Evolutionary conservation across 208 protist species (phyloP).

Genomic region (Trypanosoma avium): DNA sequence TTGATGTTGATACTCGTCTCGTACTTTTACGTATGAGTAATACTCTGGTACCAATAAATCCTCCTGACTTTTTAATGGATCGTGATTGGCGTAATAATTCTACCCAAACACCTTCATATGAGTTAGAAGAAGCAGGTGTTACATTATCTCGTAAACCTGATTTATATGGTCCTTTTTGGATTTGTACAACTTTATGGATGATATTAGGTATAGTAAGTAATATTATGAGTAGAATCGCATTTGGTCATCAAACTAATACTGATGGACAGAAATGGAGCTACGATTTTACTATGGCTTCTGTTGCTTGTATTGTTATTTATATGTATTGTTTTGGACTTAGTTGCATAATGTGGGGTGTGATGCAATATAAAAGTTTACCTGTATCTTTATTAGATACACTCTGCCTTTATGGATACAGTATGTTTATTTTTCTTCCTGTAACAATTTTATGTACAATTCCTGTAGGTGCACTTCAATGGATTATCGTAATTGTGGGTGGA

Average conservation of each 20-base stretch:
- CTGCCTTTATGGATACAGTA: constrained; percentile 90
- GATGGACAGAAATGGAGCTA: constrained; percentile 56
- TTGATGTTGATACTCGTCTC: constrained; percentile 85
- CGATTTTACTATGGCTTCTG: constrained; percentile 72
- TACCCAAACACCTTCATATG: constrained; percentile 15
- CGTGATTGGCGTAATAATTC: constrained; percentile 64
- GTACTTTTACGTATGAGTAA: constrained; percentile 77
- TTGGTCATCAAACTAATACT: constrained; percentile 28
- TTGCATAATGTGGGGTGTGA: constrained; percentile 72
- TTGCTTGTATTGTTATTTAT: constrained; percentile 80
- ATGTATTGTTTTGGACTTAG: constrained; percentile 84
- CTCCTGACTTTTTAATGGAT: constrained; percentile 80
- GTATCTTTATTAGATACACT: constrained; percentile 70
- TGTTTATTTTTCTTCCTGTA: constrained; percentile 82
- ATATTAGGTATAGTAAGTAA: constrained; percentile 81
- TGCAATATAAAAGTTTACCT: constrained; percentile 84
- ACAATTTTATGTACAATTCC: constrained; percentile 80
- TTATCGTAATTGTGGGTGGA: constrained; percentile 64
- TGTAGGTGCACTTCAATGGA: constrained; percentile 63
- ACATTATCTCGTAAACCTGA: constrained; percentile 61
- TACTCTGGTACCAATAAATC: constrained; percentile 61
- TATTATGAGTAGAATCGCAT: constrained; percentile 67
- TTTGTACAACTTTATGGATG: constrained; percentile 91
- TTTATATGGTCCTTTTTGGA: constrained; percentile 91
- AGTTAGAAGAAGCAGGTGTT: constrained; percentile 47